Evolutionary conservation across 108 stramenopile genomes (phyloP), one percentile per base, ranked within the genome.

Genomic region (Skeletonema costatum): DNA sequence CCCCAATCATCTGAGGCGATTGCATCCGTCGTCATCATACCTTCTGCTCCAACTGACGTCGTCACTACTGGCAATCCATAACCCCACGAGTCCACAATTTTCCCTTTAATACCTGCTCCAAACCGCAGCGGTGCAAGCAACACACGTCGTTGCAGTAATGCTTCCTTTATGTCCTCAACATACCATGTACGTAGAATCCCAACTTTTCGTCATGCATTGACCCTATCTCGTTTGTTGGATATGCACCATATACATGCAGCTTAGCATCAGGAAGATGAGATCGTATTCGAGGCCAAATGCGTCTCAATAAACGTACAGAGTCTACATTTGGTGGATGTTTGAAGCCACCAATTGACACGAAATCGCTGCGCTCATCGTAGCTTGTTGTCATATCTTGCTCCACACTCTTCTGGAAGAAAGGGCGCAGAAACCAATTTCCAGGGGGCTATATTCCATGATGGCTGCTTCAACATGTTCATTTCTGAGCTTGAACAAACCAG

Each of bases 51-150:
- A 30, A 95, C 56, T 3, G 88, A 81, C 2, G 92, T 93, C 17
- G 92, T 92, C 5, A 92, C 89, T 1, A 92, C 94, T 8, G 94
- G 94, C 46, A 85, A 76, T 12, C 91, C 90, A 71, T 69, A 75
- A 8, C 60, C 78, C 94, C 94, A 95, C 21, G 90, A 87, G 59
- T 95, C 92, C 11, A 90, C 66, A 29, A 95, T 91, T 73, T 95
- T 95, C 0, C 94, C 94, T 80, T 95, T 95, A 67, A 95, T 88
- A 3, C 94, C 94, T 1, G 92, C 92, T 13, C 94, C 94, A 75
- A 86, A 95, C 12, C 94, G 78, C 60, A 95, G 69, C 4, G 94
- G 94, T 13, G 94, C 94, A 16, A 95, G 70, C 33, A 90, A 51
- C 3, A 93, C 83, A 14, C 89, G 77, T 2, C 65, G 11, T 13